Evolutionary conservation across 176 grass and related monocot species (phyloP).

Genomic region (Eremochloa ophiuroides): DNA sequence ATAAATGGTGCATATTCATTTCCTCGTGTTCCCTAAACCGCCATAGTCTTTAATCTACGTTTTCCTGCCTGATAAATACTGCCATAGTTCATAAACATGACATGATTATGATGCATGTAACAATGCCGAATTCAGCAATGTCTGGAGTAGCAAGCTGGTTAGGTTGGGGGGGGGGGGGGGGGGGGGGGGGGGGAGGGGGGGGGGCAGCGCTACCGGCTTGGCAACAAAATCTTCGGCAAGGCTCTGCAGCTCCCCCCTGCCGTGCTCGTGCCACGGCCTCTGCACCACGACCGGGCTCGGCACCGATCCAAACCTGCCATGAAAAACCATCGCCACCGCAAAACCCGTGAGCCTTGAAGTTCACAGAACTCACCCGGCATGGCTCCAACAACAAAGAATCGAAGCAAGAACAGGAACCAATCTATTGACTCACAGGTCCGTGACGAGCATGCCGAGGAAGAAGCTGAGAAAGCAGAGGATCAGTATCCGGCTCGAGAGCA

Average conservation of each 20-base stretch:
- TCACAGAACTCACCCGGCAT: background rate
- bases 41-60: background rate
- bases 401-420: slow-evolving; percentile 5
- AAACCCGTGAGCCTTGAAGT: background rate
- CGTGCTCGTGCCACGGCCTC: slow-evolving; percentile 33
- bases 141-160: background rate
- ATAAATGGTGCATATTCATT: slow-evolving; percentile 7
- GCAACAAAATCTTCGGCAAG: slow-evolving; percentile 32
- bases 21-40: background rate
- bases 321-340: background rate
- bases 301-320: slow-evolving; percentile 40
- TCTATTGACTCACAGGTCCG: slow-evolving; percentile 50
- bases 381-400: background rate
- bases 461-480: slow-evolving; percentile 66
- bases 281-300: slow-evolving; percentile 30
- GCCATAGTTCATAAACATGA: background rate
- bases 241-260: slow-evolving; percentile 19
- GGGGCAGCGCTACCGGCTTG: slow-evolving; percentile 42
- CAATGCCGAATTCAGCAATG: background rate
- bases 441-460: slow-evolving; percentile 70
- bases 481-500: slow-evolving; percentile 48
- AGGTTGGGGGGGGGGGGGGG: too few species aligned
- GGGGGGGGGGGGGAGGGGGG: too few species aligned
- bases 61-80: background rate
- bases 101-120: background rate